phyloP scores from a whole-genome alignment of 2,329 filamentous ascomycete species.

The Calycina herbarum region DNA sequence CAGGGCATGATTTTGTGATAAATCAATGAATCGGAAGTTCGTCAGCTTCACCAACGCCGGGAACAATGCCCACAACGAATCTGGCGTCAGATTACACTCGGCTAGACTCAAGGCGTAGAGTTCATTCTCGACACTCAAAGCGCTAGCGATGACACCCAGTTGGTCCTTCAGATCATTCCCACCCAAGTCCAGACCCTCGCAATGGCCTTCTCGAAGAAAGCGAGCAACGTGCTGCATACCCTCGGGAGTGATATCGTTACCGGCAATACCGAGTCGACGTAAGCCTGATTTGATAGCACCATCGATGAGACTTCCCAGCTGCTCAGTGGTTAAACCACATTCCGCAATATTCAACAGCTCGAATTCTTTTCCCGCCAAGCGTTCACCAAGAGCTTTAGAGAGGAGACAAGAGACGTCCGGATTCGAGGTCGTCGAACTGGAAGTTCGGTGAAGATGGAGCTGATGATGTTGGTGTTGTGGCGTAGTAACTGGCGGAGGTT shows the following conservation, averaged over 20 bases:
- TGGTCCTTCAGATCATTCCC: conserved; percentile 71
- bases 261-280: conserved; percentile 76
- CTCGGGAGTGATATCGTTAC: conserved; percentile 73
- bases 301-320: conserved; percentile 76
- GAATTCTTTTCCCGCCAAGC: conserved; percentile 72
- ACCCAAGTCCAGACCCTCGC: conserved; percentile 85
- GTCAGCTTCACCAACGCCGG: conserved; percentile 69
- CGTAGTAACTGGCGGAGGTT: conserved; percentile 28
- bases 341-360: conserved; percentile 83
- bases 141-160: conserved; percentile 53
- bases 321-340: conserved; percentile 69
- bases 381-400: conserved; percentile 72
- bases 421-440: conserved; percentile 20
- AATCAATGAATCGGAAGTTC: conserved; percentile 82
- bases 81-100: conserved; percentile 76
- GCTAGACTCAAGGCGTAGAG: conserved; percentile 84
- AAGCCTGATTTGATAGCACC: conserved; percentile 78
- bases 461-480: conserved; percentile 20
- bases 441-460: conserved; percentile 26
- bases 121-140: conserved; percentile 53
- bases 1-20: conserved; percentile 84
- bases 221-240: conserved; percentile 74
- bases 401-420: conserved; percentile 61
- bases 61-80: conserved; percentile 71
- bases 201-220: conserved; percentile 74